Conservation (phyloP, 108 stramenopile species). For the Discostella pseudostelligera region DNA sequence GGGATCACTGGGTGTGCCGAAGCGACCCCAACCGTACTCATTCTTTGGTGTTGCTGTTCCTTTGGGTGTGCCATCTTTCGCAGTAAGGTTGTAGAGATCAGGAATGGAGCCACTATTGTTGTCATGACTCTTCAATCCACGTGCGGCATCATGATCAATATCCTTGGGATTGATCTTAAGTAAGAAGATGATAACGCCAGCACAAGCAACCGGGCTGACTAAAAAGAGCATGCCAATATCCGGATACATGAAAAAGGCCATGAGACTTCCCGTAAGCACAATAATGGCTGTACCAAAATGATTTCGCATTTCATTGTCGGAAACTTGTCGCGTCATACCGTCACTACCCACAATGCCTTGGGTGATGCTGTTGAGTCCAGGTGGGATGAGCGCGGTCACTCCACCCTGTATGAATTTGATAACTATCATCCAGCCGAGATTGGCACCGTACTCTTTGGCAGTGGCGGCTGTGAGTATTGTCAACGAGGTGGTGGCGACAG, state of each 20-base stretch:
- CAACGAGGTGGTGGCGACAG: constrained; percentile 60
- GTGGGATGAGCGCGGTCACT: constrained; percentile 84
- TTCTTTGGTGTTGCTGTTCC: constrained; percentile 8
- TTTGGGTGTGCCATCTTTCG: constrained; percentile 18
- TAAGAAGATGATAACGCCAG: constrained; percentile 68
- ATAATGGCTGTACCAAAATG: constrained; percentile 88
- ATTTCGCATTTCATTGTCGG: constrained; percentile 88
- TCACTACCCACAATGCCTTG: constrained; percentile 84
- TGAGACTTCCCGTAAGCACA: constrained; percentile 63
- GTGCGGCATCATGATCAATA: constrained; percentile 88
- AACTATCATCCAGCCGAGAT: constrained; percentile 74
- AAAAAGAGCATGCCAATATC: constrained; percentile 72
- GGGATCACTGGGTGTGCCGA: constrained; percentile 18
- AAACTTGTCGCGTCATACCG: constrained; percentile 86
- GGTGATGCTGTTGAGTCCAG: constrained; percentile 84
- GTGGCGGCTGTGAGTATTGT: constrained; percentile 76
- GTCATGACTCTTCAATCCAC: constrained; percentile 58
- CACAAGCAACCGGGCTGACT: constrained; percentile 85
- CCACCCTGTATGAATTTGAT: constrained; percentile 83
- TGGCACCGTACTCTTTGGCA: constrained; percentile 64
- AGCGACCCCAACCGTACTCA: too few relatives aligned
- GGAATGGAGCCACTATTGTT: constrained; percentile 11
- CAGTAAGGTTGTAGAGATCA: constrained; percentile 21
- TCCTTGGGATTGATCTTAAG: constrained; percentile 66
- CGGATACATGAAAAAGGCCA: constrained; percentile 76